Percentiles rank a stretch among this genome's conserved stretches.
These are phyloP conservation scores for Thermomyces lanuginosus DNA, from an alignment of 2,329 filamentous ascomycete species.

Conservation along the genomic window DNA sequence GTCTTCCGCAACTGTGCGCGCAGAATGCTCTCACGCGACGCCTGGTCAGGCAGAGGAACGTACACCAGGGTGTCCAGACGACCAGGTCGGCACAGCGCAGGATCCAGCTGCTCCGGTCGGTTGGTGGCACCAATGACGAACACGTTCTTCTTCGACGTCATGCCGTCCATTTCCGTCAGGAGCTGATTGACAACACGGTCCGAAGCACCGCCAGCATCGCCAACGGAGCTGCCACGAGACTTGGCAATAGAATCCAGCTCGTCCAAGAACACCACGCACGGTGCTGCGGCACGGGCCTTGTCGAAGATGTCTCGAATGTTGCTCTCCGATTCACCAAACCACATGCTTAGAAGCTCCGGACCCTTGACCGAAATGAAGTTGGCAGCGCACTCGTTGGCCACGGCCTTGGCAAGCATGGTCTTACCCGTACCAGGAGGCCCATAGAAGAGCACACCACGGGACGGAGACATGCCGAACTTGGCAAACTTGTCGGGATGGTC, in stretches of 20 bases:
- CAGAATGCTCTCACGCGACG: constrained; percentile 75
- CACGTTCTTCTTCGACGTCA: constrained; percentile 99
- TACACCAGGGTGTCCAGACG: constrained; percentile 98
- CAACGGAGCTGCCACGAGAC: constrained; percentile 89
- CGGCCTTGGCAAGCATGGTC: constrained; percentile 96
- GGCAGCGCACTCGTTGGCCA: constrained; percentile 96
- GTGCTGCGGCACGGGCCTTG: constrained; percentile 94
- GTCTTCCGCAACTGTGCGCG: constrained; percentile 97
- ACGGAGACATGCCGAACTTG: constrained; percentile 97
- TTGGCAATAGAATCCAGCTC: constrained; percentile 98
- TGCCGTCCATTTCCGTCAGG: constrained; percentile 97
- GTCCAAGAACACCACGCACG: constrained; percentile 96
- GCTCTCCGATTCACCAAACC: constrained; percentile 99
- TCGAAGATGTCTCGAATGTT: constrained; percentile 99
- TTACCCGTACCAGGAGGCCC: constrained; percentile 99
- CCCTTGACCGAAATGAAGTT: constrained; percentile 99
- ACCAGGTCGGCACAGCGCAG: constrained; percentile 90
- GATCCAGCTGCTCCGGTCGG: constrained; percentile 94
- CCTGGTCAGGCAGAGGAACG: constrained; percentile 86
- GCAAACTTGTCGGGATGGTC: constrained; percentile 99
- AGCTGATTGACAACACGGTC: constrained; percentile 99
- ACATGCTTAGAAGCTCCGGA: constrained; percentile 96
- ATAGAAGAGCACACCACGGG: constrained; percentile 96
- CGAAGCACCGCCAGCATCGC: constrained; percentile 92
- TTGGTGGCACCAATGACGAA: constrained; percentile 99